These are phyloP conservation scores for Pseudogymnoascus sp. DNA, from an alignment of 2,329 filamentous ascomycete genomes.

Conservation along the genomic window DNA sequence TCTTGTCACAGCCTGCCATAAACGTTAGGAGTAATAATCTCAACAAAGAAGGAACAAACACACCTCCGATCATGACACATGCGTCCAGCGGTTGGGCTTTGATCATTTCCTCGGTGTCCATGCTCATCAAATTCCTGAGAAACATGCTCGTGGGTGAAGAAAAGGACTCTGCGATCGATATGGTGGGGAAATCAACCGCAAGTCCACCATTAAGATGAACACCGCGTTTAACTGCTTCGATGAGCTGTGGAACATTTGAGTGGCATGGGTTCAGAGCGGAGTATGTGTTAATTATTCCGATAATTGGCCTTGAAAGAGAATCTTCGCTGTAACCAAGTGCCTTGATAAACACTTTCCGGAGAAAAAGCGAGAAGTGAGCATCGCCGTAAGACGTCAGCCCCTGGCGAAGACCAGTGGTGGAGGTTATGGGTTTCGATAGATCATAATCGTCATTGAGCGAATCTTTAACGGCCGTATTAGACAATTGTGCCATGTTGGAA, in stretches of 20 bases:
- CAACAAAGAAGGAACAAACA: slow-evolving; percentile 15
- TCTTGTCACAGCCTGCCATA: slow-evolving; percentile 61
- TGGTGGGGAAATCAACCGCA: slow-evolving; percentile 65
- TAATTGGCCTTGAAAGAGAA: slow-evolving; percentile 58
- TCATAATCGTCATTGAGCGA: slow-evolving; percentile 42
- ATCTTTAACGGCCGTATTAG: not conserved
- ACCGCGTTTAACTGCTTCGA: slow-evolving; percentile 62
- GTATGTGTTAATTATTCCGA: slow-evolving; percentile 68
- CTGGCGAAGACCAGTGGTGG: slow-evolving; percentile 47
- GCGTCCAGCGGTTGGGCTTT: slow-evolving; percentile 62
- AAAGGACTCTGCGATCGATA: slow-evolving; percentile 63
- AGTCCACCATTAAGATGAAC: slow-evolving; percentile 59
- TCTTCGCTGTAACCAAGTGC: slow-evolving; percentile 66
- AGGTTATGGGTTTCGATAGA: slow-evolving; percentile 44
- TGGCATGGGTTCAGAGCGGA: slow-evolving; percentile 70
- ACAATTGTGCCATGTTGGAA: not conserved
- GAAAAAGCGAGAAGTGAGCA: slow-evolving; percentile 64
- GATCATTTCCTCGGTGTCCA: slow-evolving; percentile 76
- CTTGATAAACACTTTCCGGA: slow-evolving; percentile 71
- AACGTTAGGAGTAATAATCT: not conserved
- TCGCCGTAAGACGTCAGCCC: slow-evolving; percentile 64
- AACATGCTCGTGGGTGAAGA: slow-evolving; percentile 67
- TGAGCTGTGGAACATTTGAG: slow-evolving; percentile 60
- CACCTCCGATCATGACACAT: slow-evolving; percentile 58
- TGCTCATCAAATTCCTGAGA: slow-evolving; percentile 64